Conservation (phyloP, 148 eudicot species). For the Mesembryanthemum crystallinum region DNA sequence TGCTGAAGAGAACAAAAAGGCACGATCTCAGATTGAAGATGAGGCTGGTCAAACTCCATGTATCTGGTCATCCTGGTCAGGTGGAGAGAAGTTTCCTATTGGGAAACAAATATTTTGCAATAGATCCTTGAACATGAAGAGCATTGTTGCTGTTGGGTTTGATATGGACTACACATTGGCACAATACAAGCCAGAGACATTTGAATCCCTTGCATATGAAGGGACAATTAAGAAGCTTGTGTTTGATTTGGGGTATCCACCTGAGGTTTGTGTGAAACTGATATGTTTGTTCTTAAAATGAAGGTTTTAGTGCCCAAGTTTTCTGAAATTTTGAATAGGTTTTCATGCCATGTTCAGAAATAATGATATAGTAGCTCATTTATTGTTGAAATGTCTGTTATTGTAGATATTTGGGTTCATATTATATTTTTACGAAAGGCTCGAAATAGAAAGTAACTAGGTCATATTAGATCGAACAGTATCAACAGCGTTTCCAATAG, state of each 20-base stretch:
- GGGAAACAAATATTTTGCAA: conserved; percentile 92
- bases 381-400: no score
- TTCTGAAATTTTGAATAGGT: background rate
- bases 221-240: conserved; percentile 95
- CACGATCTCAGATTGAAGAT: conserved; percentile 26
- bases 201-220: conserved; percentile 89
- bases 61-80: conserved; percentile 82
- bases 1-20: conserved; percentile 29
- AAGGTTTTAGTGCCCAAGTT: background rate
- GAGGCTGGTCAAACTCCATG: conserved; percentile 45
- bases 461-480: background rate
- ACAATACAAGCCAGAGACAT: conserved; percentile 88
- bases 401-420: background rate
- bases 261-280: conserved; percentile 52
- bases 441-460: background rate
- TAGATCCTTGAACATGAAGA: conserved; percentile 90
- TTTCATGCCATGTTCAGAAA: background rate
- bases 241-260: conserved; percentile 79
- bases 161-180: conserved; percentile 99
- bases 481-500: no score
- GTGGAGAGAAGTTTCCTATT: conserved; percentile 50
- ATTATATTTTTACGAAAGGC: no score
- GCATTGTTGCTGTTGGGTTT: conserved; percentile 90
- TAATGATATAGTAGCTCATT: background rate
- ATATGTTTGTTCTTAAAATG: background rate